Evolutionary conservation across 352 stramenopile genomes (phyloP).

Genomic region (Nothophytophthora sp.): DNA sequence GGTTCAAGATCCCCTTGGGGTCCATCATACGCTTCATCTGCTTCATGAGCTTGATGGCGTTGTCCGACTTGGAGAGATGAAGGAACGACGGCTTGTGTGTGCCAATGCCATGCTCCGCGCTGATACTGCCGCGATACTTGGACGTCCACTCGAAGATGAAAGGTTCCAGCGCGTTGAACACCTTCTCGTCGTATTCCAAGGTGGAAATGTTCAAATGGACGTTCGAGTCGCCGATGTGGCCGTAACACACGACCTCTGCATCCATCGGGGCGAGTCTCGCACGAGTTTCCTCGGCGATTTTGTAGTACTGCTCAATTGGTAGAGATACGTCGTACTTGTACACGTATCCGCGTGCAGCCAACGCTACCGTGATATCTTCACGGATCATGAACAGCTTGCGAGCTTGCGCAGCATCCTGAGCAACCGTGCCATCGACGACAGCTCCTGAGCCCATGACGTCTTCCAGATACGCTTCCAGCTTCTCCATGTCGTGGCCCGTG

Average conservation of each 20-base stretch:
- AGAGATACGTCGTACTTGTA: slow-evolving; percentile 99
- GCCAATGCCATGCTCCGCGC: slow-evolving; percentile 97
- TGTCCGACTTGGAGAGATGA: slow-evolving; percentile 78
- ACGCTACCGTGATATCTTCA: slow-evolving; percentile 93
- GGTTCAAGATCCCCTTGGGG: slow-evolving; percentile 96
- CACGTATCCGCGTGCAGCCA: slow-evolving; percentile 86
- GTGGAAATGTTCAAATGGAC: slow-evolving; percentile 96
- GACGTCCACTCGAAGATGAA: slow-evolving; percentile 87
- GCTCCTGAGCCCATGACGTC: slow-evolving; percentile 63
- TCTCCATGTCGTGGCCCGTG: slow-evolving; percentile 90
- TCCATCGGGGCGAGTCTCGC: slow-evolving; percentile 43
- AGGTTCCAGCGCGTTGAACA: slow-evolving; percentile 67
- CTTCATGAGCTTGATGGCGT: slow-evolving; percentile 90
- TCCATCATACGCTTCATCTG: slow-evolving; percentile 96
- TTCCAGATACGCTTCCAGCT: slow-evolving; percentile 87
- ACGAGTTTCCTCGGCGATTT: slow-evolving; percentile 85
- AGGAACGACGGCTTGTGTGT: slow-evolving; percentile 93
- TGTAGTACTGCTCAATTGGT: slow-evolving; percentile 91
- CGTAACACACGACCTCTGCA: slow-evolving; percentile 86
- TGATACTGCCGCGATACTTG: slow-evolving; percentile 93
- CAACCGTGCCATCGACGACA: slow-evolving; percentile 92
- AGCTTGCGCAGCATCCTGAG: slow-evolving; percentile 91
- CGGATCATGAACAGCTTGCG: slow-evolving; percentile 94
- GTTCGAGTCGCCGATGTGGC: slow-evolving; percentile 97
- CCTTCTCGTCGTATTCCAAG: slow-evolving; percentile 59